Evolutionary conservation across 441 rosid species (phyloP), one percentile per base, ranked within the genome.

Genomic region (Sinapis alba): DNA sequence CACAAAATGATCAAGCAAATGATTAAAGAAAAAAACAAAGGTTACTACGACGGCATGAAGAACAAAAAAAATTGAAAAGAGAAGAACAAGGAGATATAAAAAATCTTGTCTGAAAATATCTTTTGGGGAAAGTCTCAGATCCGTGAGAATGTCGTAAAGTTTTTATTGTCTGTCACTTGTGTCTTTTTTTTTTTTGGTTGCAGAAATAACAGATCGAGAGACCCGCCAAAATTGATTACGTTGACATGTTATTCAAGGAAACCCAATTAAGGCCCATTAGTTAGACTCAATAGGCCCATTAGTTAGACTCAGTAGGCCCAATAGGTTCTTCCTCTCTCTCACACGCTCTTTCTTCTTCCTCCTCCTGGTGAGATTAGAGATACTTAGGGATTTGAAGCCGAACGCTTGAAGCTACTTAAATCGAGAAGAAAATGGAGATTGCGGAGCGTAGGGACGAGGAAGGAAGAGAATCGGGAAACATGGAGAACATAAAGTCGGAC

Each of bases 391-490:
- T 82, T 75, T 16, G 71, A 21, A 23, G 57, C 47, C 36, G 19
- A 47, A 63, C 72, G 36, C 58, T 3, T 34, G 72, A 50, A 66
- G 53, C 38, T 64, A 20, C 19, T 15, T 19, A 21, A 60, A 61
- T 73, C 72, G 72, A 47, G 61, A 19, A 75, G 71, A 10, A 76
- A 67, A 86, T 86, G 93, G 95, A 92, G 68, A 76, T 78, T 57
- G 8, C 78, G 13, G 92, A 86, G 75, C 84, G 84, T 83, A 88
- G 83, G 76, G 96, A 92, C 58, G 68, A 86, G 1, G 93, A 89
- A n/a, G n/a, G 68, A 83, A 75, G 74, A 69, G 82, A 72, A 20
- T 74, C 77, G 0, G 69, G 62, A 12, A 66, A 70, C 26, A 20
- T 20, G 24, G 26, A 53, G 24, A 53, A 53, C 66, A 21, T 83